Percentiles rank a stretch among this genome's conserved stretches.
Evolutionary conservation across 2,329 filamentous ascomycete species (phyloP).

Genomic region (Chaetomiaceae sp.): DNA sequence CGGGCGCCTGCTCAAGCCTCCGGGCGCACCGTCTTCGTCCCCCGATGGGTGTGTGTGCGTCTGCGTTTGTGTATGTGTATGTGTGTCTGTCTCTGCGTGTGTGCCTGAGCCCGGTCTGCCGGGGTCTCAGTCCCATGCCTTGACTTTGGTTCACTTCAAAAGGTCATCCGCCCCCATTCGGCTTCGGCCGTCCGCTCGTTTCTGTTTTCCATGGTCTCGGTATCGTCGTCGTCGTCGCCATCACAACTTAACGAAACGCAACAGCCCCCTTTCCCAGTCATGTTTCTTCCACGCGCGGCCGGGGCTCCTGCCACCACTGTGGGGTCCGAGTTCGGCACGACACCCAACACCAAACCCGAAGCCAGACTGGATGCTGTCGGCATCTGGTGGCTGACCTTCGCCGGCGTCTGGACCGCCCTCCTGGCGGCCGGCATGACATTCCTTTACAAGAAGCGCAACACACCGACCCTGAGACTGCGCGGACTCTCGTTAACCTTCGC

Average conservation of each 20-base stretch:
- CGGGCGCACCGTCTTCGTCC: not conserved
- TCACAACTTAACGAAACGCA: not conserved
- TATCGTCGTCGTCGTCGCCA: too few species aligned
- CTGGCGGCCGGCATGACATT: conserved; percentile 36
- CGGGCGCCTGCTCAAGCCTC: not conserved
- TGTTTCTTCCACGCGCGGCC: conserved; percentile 18
- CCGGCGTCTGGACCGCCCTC: conserved; percentile 34
- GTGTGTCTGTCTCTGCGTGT: not conserved
- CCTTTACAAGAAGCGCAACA: conserved; percentile 35
- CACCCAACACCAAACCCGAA: conserved; percentile 28
- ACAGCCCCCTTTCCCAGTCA: not conserved
- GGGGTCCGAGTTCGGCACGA: conserved; percentile 31
- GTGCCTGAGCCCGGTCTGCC: too few species aligned
- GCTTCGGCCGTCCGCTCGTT: not conserved
- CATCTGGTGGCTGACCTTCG: conserved; percentile 37
- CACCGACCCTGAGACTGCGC: conserved; percentile 36
- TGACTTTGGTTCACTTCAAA: too few species aligned
- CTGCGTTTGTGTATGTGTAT: too few species aligned
- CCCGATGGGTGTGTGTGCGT: too few species aligned
- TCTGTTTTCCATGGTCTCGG: not conserved
- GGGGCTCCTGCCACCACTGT: conserved; percentile 10
- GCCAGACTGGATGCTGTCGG: conserved; percentile 34
- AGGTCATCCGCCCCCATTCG: too few species aligned
- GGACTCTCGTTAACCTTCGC: conserved; percentile 29
- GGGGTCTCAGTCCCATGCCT: too few species aligned